These are phyloP conservation scores for Davidsoniella neocaledoniae DNA, from an alignment of 2,329 filamentous ascomycete genomes.

Conservation along the genomic window DNA sequence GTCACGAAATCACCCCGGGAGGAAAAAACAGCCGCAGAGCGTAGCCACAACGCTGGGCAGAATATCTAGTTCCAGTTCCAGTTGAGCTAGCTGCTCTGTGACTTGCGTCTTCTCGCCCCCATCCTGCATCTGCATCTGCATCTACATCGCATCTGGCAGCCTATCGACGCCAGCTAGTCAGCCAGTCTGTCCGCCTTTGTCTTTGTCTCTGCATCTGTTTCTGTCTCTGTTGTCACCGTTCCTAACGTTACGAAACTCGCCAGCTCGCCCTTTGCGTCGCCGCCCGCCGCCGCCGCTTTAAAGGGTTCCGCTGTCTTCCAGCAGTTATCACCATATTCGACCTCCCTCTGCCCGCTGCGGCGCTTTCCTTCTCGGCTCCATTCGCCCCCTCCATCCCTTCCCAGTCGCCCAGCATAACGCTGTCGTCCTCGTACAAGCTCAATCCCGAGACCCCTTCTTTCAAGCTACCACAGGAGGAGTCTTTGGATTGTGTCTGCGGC, in stretches of 20 bases:
- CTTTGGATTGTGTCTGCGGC: conserved; percentile 13
- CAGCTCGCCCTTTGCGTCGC: background rate
- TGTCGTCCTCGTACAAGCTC: conserved; percentile 11
- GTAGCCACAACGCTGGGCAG: too few species aligned
- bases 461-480: conserved; percentile 8
- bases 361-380: background rate
- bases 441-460: conserved; percentile 12
- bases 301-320: too few species aligned
- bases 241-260: background rate
- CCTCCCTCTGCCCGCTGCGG: too few species aligned
- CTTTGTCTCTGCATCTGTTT: background rate
- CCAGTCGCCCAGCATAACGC: conserved; percentile 6
- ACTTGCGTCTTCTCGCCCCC: too few species aligned
- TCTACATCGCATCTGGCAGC: too few species aligned
- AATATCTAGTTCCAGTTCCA: too few species aligned
- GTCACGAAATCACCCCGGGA: background rate
- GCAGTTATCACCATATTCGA: too few species aligned
- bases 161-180: background rate
- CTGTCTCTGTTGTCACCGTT: too few species aligned
- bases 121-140: too few species aligned
- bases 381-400: background rate
- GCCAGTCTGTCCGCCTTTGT: background rate
- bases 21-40: background rate
- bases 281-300: background rate
- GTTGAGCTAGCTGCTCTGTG: too few species aligned